phyloP scores from a whole-genome alignment of 768 basidiomycete genomes.

The Agaricus sinodeliciosus region DNA sequence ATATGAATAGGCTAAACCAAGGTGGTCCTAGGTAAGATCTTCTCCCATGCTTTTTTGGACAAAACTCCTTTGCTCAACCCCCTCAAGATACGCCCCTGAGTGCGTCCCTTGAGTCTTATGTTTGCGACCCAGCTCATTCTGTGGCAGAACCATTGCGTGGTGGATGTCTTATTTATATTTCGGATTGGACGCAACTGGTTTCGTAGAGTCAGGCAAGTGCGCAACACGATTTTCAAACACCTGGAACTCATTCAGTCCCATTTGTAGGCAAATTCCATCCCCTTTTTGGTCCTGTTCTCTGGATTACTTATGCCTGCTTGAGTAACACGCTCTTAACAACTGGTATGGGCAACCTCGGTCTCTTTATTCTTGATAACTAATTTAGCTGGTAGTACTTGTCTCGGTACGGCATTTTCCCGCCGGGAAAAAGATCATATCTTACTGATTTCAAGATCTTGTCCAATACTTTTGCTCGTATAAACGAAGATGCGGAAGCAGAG shows the following conservation, averaged over 20 bases:
- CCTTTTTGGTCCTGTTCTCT: slow-evolving; percentile 84
- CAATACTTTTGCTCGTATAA: slow-evolving; percentile 92
- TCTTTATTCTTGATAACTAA: slow-evolving; percentile 8
- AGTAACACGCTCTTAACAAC: slow-evolving; percentile 92
- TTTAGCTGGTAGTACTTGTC: slow-evolving; percentile 52
- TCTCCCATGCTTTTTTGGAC: slow-evolving; percentile 9
- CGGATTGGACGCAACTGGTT: slow-evolving; percentile 90
- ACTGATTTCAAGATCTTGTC: slow-evolving; percentile 65
- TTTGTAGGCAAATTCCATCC: slow-evolving; percentile 66
- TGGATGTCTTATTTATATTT: slow-evolving; percentile 95
- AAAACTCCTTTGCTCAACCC: background rate
- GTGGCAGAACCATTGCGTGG: slow-evolving; percentile 61
- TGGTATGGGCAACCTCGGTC: slow-evolving; percentile 31
- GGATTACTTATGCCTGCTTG: slow-evolving; percentile 86
- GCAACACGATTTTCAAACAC: background rate
- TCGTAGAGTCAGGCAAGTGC: slow-evolving; percentile 69
- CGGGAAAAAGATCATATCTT: background rate
- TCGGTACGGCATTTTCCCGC: slow-evolving; percentile 42
- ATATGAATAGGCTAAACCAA: slow-evolving; percentile 47
- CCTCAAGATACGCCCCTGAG: slow-evolving; percentile 24
- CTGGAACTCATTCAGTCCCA: background rate
- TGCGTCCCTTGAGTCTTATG: slow-evolving; percentile 9
- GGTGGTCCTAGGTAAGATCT: slow-evolving; percentile 44
- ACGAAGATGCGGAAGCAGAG: slow-evolving; percentile 89
- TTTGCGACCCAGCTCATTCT: background rate